phyloP scores from a whole-genome alignment of 768 basidiomycete genomes.

The Coprinopsis sp. region DNA sequence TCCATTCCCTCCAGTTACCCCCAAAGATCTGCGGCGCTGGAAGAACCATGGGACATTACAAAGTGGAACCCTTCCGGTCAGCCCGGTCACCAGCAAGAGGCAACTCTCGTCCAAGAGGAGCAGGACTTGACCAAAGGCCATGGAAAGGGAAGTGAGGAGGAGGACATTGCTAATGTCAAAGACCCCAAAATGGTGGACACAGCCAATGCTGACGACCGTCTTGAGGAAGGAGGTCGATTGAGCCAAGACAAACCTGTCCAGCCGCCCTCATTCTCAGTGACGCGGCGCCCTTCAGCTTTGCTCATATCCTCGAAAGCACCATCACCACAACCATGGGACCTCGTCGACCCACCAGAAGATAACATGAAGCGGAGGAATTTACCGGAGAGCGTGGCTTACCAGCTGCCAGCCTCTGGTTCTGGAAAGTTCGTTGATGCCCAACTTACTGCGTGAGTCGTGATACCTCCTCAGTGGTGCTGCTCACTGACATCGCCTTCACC shows the following conservation, averaged over 20 bases:
- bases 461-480: no score
- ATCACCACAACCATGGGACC: conserved; percentile 68
- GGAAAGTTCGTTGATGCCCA: no score
- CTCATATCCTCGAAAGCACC: conserved; percentile 45
- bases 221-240: conserved; percentile 2
- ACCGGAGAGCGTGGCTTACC: conserved; percentile 23
- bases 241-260: conserved; percentile 8
- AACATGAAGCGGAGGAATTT: conserved; percentile 20
- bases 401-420: not conserved
- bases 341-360: conserved; percentile 43
- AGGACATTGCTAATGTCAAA: not conserved
- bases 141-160: not conserved
- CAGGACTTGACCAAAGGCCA: no score
- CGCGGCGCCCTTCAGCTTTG: conserved; percentile 39
- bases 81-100: no score
- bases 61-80: not conserved
- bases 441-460: no score
- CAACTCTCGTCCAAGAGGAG: no score
- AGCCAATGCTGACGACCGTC: not conserved
- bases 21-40: not conserved
- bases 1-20: no score
- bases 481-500: no score
- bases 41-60: not conserved
- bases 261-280: conserved; percentile 24
- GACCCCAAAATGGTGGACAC: no score